A percentile compares a stretch with the other conserved stretches of the same genome.
Conservation (phyloP, 2,329 filamentous ascomycete genomes). For the Pseudocercospora eumusae region DNA sequence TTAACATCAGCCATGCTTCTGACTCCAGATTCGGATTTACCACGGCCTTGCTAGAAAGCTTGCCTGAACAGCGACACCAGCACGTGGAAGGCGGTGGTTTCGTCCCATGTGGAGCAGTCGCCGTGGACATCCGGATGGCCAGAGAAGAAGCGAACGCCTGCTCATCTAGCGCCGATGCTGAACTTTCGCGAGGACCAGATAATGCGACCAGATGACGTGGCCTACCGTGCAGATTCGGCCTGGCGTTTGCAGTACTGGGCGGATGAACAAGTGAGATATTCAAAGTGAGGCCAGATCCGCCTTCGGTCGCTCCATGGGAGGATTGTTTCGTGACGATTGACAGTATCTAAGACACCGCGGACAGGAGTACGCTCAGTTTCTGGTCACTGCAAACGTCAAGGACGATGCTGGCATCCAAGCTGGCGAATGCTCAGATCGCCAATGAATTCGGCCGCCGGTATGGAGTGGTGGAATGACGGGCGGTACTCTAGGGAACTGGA, state of each 20-base stretch:
- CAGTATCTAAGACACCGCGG: background rate
- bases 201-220: background rate
- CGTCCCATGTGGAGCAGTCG: background rate
- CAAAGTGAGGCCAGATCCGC: background rate
- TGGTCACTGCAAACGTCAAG: background rate
- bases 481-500: background rate
- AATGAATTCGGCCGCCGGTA: background rate
- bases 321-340: background rate
- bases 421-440: background rate
- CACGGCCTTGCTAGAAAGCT: background rate
- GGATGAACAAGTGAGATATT: background rate
- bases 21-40: background rate
- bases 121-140: background rate
- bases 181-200: background rate
- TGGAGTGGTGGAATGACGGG: conserved; percentile 1
- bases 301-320: background rate
- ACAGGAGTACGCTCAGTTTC: background rate
- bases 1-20: background rate
- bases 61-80: background rate
- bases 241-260: background rate
- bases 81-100: background rate
- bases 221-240: background rate
- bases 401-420: background rate
- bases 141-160: background rate
- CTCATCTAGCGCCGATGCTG: background rate